Conservation (phyloP, 1,284 basidiomycete genomes). For the Irpex sp. region DNA sequence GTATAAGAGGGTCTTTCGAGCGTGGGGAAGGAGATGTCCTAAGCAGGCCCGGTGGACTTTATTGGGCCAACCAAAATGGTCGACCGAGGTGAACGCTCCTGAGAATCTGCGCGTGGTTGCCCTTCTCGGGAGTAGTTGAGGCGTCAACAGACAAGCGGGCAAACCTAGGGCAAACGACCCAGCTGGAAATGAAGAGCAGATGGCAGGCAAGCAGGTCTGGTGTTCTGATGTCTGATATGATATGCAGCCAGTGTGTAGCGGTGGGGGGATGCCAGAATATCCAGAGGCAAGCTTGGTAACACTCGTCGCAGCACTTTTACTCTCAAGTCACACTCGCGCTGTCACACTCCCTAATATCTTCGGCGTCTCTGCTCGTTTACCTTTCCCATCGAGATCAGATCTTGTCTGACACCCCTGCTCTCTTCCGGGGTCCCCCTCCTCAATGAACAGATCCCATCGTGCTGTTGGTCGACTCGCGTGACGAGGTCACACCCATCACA, state of each 20-base stretch:
- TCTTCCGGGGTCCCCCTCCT: neutral
- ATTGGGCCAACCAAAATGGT: conserved; percentile 10
- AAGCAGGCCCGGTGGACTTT: conserved; percentile 12
- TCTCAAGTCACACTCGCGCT: too few species aligned
- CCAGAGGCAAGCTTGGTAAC: neutral
- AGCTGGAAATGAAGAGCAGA: neutral
- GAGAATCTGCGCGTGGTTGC: conserved; percentile 4
- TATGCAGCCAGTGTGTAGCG: neutral
- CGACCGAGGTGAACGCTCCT: conserved; percentile 3
- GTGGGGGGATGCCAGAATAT: neutral
- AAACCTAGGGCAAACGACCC: conserved; percentile 7
- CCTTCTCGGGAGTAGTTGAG: conserved; percentile 1
- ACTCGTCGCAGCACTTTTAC: neutral
- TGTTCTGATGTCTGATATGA: neutral
- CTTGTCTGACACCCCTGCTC: neutral
- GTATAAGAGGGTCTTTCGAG: neutral
- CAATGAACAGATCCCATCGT: neutral
- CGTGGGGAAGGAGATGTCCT: neutral
- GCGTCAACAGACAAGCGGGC: conserved; percentile 2
- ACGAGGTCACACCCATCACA: too few species aligned
- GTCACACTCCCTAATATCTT: neutral
- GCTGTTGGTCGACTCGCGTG: neutral
- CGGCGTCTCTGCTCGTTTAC: neutral
- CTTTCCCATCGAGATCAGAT: neutral
- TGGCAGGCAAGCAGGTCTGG: neutral